These are phyloP conservation scores for Phytophthora capsici DNA, from an alignment of 352 stramenopile species.

Conservation along the genomic window DNA sequence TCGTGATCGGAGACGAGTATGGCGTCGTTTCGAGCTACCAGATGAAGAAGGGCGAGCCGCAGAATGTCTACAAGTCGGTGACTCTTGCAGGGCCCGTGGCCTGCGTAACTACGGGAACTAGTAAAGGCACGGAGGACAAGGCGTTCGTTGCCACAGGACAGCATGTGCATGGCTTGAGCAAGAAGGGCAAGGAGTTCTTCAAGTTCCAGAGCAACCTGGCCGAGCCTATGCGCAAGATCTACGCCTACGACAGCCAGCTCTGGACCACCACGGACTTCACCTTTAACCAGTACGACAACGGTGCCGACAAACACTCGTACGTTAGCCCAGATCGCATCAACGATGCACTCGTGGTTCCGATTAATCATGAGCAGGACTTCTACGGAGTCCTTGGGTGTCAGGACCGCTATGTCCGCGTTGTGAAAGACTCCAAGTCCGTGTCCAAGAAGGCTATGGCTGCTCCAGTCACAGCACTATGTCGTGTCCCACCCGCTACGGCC, in stretches of 20 bases:
- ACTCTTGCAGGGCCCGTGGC: conserved; percentile 61
- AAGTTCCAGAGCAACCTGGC: conserved; percentile 88
- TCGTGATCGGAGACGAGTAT: conserved; percentile 86
- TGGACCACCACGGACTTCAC: conserved; percentile 82
- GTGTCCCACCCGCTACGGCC: conserved; percentile 29
- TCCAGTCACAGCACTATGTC: conserved; percentile 59
- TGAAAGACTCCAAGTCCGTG: conserved; percentile 62
- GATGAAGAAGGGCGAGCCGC: conserved; percentile 85
- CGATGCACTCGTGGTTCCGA: conserved; percentile 65
- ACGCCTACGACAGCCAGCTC: conserved; percentile 71
- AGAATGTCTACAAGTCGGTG: conserved; percentile 76
- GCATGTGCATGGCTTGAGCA: conserved; percentile 76
- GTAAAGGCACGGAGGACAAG: conserved; percentile 78
- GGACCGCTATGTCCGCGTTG: conserved; percentile 70
- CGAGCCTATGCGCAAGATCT: conserved; percentile 79
- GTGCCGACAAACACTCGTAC: conserved; percentile 78
- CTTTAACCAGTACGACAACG: conserved; percentile 86
- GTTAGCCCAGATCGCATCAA: conserved; percentile 85
- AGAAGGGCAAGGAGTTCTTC: conserved; percentile 90
- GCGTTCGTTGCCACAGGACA: conserved; percentile 74
- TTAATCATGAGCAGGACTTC: conserved; percentile 71
- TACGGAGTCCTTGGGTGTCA: conserved; percentile 75
- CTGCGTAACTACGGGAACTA: conserved; percentile 74
- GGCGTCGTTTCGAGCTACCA: conserved; percentile 82
- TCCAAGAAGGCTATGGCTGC: conserved; percentile 68